Percentiles rank a stretch among this genome's conserved stretches.
phyloP scores from a whole-genome alignment of 306 rosid species.

The Psophocarpus tetragonolobus region DNA sequence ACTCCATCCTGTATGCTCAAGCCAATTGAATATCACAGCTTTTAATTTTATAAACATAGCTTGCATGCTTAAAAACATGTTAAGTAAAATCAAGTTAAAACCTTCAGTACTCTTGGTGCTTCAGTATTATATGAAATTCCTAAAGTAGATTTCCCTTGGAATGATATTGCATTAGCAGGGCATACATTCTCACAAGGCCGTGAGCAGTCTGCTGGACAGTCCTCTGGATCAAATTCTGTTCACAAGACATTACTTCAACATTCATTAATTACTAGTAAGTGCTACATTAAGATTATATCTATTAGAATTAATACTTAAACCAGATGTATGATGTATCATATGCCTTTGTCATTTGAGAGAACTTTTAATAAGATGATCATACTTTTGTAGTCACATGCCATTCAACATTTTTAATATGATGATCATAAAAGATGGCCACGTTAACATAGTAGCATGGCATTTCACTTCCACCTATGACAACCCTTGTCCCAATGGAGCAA shows the following conservation, averaged over 20 bases:
- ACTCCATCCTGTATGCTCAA: conserved; percentile 72
- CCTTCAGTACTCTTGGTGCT: conserved; percentile 39
- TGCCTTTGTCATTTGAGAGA: not conserved
- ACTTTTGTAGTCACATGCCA: conserved; percentile 8
- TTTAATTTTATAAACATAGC: not conserved
- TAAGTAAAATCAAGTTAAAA: conserved; percentile 22
- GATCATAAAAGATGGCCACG: conserved; percentile 11
- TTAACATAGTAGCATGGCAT: not conserved
- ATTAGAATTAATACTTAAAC: not conserved
- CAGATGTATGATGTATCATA: conserved; percentile 8
- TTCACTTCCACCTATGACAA: conserved; percentile 5
- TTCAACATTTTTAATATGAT: not conserved
- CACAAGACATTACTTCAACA: conserved; percentile 10
- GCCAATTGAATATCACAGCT: conserved; percentile 10
- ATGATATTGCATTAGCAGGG: conserved; percentile 87
- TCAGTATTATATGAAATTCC: conserved; percentile 40
- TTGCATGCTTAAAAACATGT: not conserved
- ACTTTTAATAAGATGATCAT: not conserved
- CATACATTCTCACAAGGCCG: conserved; percentile 81
- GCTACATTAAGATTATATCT: not conserved
- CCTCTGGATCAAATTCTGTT: conserved; percentile 89
- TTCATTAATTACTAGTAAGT: not conserved
- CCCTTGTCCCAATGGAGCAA: not conserved
- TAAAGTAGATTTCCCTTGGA: conserved; percentile 40
- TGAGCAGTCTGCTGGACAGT: conserved; percentile 82